Conservation (phyloP, 2,329 filamentous ascomycete genomes). For the Fusarium marasasianum region DNA sequence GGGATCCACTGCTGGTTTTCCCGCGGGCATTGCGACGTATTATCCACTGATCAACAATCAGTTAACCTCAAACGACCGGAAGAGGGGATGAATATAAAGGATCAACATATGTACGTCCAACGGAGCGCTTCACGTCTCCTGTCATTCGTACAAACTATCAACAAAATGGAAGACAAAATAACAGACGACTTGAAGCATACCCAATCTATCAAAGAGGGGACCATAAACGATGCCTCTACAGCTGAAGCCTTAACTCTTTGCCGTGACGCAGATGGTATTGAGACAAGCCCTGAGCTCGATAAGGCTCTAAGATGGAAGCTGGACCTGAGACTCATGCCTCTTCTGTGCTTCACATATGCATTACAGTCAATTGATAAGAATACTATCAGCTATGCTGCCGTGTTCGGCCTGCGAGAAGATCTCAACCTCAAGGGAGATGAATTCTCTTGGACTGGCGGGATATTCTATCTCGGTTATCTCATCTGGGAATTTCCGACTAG, state of each 20-base stretch:
- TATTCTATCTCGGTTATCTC: not conserved
- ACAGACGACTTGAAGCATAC: not conserved
- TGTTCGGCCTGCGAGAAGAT: not conserved
- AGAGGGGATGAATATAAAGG: not conserved
- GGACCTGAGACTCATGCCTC: not conserved
- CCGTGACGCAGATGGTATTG: not conserved
- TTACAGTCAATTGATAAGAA: slow-evolving; percentile 11
- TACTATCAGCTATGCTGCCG: slow-evolving; percentile 4
- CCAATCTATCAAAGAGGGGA: not conserved
- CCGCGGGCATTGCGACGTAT: not conserved
- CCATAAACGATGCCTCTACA: not conserved
- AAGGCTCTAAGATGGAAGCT: not conserved
- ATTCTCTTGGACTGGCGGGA: slow-evolving; percentile 1
- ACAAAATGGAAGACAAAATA: not conserved
- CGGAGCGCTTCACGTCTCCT: rapidly evolving
- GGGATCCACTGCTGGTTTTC: not conserved
- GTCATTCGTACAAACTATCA: rapidly evolving
- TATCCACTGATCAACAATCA: not conserved
- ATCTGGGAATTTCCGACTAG: slow-evolving; percentile 9
- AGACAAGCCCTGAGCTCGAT: not conserved
- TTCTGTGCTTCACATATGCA: not conserved
- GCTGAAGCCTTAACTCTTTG: not conserved
- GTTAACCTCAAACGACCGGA: rapidly evolving
- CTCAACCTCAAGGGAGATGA: not conserved
- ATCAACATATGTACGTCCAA: not conserved